A percentile compares a stretch with the other conserved stretches of the same genome.
These are phyloP conservation scores for Coemansia guatemalensis DNA, from an alignment of 192 early-diverging fungal species.

Conservation along the genomic window DNA sequence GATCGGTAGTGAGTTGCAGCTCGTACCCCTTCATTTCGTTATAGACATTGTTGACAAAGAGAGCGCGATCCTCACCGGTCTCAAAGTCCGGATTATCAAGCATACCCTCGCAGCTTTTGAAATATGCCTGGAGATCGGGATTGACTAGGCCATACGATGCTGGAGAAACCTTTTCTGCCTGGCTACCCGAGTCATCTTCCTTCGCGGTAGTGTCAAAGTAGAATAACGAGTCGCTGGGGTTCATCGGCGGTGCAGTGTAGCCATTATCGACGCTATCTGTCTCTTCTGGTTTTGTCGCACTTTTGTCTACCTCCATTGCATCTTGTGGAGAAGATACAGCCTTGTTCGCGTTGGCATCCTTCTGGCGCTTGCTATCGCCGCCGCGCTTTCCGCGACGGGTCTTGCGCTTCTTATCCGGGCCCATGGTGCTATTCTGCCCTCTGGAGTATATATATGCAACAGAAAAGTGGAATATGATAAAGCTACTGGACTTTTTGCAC, in stretches of 20 bases:
- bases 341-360: constrained; percentile 2
- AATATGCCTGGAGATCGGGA: constrained; percentile 50
- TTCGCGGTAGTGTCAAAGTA: constrained; percentile 8
- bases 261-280: background rate
- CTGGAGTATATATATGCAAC: too few species aligned
- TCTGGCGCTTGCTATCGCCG: constrained; percentile 15
- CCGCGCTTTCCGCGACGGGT: constrained; percentile 29
- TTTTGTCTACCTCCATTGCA: background rate
- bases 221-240: constrained; percentile 8
- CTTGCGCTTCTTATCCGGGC: constrained; percentile 16
- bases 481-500: too few species aligned
- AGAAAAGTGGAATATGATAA: too few species aligned
- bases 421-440: constrained; percentile 2
- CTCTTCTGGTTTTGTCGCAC: background rate
- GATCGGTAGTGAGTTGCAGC: constrained; percentile 70
- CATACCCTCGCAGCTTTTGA: constrained; percentile 61
- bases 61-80: constrained; percentile 55
- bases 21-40: constrained; percentile 75
- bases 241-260: constrained; percentile 24
- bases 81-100: constrained; percentile 63
- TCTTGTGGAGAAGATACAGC: background rate
- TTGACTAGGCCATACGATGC: constrained; percentile 35
- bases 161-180: constrained; percentile 14
- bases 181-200: background rate
- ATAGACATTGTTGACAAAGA: constrained; percentile 80